phyloP scores from a whole-genome alignment of 2,329 filamentous ascomycete species.

The Fusarium xyrophilum region DNA sequence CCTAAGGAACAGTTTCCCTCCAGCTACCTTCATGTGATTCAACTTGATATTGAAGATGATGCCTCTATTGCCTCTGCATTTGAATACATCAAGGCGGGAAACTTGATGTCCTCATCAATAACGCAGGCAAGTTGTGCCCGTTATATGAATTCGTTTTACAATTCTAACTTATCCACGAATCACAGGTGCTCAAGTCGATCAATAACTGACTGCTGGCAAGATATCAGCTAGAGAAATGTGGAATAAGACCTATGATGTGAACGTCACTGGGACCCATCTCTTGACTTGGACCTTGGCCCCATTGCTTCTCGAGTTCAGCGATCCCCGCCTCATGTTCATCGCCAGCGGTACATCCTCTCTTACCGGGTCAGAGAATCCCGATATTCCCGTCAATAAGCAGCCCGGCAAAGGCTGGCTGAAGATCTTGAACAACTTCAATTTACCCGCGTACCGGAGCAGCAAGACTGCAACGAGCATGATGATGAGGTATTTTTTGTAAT shows the following conservation, averaged over 20 bases:
- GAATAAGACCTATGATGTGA: not conserved
- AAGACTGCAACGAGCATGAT: not conserved
- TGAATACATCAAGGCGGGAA: not conserved
- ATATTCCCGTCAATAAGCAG: not conserved
- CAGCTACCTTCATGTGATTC: not conserved
- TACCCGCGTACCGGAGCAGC: not conserved
- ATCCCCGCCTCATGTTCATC: conserved; percentile 1
- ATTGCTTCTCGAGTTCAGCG: not conserved
- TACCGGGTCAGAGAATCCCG: not conserved
- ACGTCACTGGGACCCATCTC: not conserved
- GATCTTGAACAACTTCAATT: not conserved
- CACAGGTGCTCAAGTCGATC: not conserved
- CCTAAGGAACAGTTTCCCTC: not conserved
- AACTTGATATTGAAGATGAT: not conserved
- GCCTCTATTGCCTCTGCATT: not conserved
- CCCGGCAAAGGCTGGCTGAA: not conserved
- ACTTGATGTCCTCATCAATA: not conserved
- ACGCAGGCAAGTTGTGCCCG: not conserved
- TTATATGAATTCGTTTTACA: too few relatives aligned
- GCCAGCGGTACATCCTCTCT: not conserved
- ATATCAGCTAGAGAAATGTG: not conserved
- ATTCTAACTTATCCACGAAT: not conserved
- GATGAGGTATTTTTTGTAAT: not conserved
- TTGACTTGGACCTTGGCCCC: not conserved
- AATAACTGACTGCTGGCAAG: not conserved